phyloP scores from a whole-genome alignment of 2,329 filamentous ascomycete species.

The Mycogone perniciosa region DNA sequence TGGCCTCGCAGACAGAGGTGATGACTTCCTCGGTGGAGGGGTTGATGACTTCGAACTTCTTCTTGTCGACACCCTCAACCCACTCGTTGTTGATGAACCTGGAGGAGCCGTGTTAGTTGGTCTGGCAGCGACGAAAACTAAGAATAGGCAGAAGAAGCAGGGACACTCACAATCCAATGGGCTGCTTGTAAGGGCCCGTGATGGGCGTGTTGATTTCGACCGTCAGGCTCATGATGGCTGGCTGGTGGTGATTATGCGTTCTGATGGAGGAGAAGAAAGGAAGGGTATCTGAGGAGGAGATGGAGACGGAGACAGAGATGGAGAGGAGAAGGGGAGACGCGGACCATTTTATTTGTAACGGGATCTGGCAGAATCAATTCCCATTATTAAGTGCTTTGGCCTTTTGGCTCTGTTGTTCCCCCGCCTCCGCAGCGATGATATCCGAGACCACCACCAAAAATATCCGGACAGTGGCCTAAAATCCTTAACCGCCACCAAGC shows the following conservation, averaged over 20 bases:
- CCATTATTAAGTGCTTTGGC: constrained; percentile 3
- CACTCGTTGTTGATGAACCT: constrained; percentile 88
- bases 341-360: constrained; percentile 4
- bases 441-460: not conserved
- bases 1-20: constrained; percentile 73
- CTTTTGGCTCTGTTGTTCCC: not conserved
- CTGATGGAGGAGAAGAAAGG: not conserved
- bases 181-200: constrained; percentile 53
- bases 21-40: constrained; percentile 80
- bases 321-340: not conserved
- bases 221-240: constrained; percentile 40
- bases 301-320: not conserved
- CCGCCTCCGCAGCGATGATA: constrained; percentile 8
- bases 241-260: not conserved
- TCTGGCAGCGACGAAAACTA: not conserved
- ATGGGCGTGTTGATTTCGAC: constrained; percentile 62
- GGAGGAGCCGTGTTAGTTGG: not conserved
- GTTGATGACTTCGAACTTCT: constrained; percentile 91
- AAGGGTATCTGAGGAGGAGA: not conserved
- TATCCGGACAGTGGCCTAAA: not conserved
- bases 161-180: constrained; percentile 51
- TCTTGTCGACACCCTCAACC: constrained; percentile 70
- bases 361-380: not conserved
- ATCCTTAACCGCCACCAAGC: not conserved
- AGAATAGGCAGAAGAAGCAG: not conserved